phyloP scores from a whole-genome alignment of 2,329 filamentous ascomycete genomes.

The Colletotrichum sojae region DNA sequence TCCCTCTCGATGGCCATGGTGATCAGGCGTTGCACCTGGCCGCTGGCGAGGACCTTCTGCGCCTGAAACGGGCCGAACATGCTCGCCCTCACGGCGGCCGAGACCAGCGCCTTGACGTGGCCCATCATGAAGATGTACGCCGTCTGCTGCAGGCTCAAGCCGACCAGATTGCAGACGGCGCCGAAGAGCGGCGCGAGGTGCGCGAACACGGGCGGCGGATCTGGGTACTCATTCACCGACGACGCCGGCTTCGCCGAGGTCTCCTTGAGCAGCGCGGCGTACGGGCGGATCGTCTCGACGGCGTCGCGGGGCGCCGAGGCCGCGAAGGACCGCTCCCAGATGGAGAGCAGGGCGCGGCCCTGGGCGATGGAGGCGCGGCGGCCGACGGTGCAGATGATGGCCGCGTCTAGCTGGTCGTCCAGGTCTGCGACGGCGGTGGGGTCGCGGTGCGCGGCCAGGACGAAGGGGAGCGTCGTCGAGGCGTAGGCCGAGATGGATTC shows the following conservation, averaged over 20 bases:
- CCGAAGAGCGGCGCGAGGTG: slow-evolving; percentile 83
- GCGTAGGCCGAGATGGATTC: slow-evolving; percentile 80
- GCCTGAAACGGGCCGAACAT: slow-evolving; percentile 87
- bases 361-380: slow-evolving; percentile 82
- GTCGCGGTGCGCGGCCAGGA: slow-evolving; percentile 75
- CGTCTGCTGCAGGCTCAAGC: slow-evolving; percentile 72
- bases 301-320: slow-evolving; percentile 48
- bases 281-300: slow-evolving; percentile 51
- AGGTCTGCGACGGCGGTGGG: slow-evolving; percentile 67
- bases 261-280: slow-evolving; percentile 52
- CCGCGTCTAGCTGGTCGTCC: slow-evolving; percentile 84
- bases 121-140: slow-evolving; percentile 83
- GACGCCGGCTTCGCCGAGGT: slow-evolving; percentile 41
- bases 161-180: slow-evolving; percentile 73
- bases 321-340: slow-evolving; percentile 82
- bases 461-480: slow-evolving; percentile 80
- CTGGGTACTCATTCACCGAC: slow-evolving; percentile 29
- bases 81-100: slow-evolving; percentile 82
- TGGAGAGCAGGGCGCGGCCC: slow-evolving; percentile 79
- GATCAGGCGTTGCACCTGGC: slow-evolving; percentile 70
- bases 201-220: slow-evolving; percentile 36
- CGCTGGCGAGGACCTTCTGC: slow-evolving; percentile 78
- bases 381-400: slow-evolving; percentile 83
- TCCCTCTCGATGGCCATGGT: slow-evolving; percentile 70
- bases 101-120: slow-evolving; percentile 82